Evolutionary conservation across 202 grass and related monocot genomes (phyloP).

Genomic region (Musa balbisiana): DNA sequence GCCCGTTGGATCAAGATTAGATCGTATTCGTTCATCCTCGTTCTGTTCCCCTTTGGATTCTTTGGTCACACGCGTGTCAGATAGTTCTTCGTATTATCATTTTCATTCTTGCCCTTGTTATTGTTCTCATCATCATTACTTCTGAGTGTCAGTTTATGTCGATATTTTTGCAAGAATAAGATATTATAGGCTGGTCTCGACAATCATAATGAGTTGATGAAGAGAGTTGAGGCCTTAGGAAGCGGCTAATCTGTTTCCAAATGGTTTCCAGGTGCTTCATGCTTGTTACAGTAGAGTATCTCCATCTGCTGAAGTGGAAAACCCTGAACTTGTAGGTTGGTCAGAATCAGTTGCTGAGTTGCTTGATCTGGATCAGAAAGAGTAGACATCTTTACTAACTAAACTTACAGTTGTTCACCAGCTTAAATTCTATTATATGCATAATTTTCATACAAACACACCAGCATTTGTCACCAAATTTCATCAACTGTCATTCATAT

Average conservation of each 20-base stretch:
- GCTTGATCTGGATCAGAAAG: conserved; percentile 79
- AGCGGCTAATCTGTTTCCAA: background rate
- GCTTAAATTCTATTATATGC: background rate
- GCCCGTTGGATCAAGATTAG: no score
- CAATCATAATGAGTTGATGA: no score
- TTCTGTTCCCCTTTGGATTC: no score
- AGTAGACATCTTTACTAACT: conserved; percentile 29
- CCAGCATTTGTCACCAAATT: background rate
- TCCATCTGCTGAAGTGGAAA: conserved; percentile 64
- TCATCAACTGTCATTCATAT: background rate
- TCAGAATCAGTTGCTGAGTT: conserved; percentile 58
- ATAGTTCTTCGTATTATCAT: no score
- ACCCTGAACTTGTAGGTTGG: conserved; percentile 67
- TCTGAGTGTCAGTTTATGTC: no score
- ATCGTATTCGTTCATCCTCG: no score
- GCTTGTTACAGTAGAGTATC: conserved; percentile 72
- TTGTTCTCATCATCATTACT: no score
- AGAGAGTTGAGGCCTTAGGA: no score
- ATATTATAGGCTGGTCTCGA: no score
- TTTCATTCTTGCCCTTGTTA: no score
- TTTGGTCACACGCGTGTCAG: no score
- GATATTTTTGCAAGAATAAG: no score
- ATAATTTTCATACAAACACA: background rate
- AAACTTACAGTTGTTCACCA: background rate
- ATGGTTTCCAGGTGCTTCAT: conserved; percentile 51